Conservation (phyloP, 139 green algal species). For the Ettlia oleoabundans region DNA sequence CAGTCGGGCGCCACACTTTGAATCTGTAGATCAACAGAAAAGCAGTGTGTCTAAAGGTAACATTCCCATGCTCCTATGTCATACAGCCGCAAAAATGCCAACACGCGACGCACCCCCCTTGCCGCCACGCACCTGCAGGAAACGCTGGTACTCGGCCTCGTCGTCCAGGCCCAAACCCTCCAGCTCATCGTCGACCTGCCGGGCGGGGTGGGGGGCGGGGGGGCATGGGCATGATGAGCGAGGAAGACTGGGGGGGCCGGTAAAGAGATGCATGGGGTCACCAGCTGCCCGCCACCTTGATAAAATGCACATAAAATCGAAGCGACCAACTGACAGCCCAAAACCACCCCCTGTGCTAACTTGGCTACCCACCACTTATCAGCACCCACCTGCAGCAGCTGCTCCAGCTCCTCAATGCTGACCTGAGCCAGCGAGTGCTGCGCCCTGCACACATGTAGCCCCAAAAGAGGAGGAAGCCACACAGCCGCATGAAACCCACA, state of each 20-base stretch:
- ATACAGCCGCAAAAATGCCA: not conserved
- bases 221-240: not conserved
- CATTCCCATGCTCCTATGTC: no score
- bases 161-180: conserved; percentile 22
- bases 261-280: not conserved
- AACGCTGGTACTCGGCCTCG: conserved; percentile 43
- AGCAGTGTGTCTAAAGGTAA: no score
- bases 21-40: no score
- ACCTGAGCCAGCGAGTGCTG: conserved; percentile 33
- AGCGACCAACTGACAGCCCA: no score
- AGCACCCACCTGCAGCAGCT: conserved; percentile 38
- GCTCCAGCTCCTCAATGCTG: conserved; percentile 45
- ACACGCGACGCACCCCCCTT: not conserved
- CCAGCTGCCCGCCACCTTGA: not conserved
- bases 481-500: not conserved
- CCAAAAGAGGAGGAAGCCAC: not conserved
- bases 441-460: conserved; percentile 17
- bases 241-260: no score
- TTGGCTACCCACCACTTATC: not conserved
- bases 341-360: not conserved
- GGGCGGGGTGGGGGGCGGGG: not conserved
- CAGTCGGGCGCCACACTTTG: no score
- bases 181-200: conserved; percentile 26
- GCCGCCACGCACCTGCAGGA: conserved; percentile 18
- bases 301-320: no score